Evolutionary conservation across 768 basidiomycete species (phyloP).

Genomic region (Leccinum uliginosum): DNA sequence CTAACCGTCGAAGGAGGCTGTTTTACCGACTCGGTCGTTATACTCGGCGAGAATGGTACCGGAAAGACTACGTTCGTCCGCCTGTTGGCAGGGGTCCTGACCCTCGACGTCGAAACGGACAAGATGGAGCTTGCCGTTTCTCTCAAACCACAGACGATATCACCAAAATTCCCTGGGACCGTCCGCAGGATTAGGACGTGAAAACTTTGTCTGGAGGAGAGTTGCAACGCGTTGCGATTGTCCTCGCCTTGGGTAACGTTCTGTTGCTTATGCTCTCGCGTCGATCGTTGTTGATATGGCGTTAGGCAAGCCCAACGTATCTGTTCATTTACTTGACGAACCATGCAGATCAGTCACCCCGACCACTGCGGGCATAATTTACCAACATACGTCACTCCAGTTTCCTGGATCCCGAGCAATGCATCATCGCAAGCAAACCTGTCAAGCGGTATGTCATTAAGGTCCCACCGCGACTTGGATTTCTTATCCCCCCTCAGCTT

Average conservation of each 20-base stretch:
- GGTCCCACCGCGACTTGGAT: background rate
- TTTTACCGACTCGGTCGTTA: slow-evolving; percentile 99
- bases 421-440: slow-evolving; percentile 96
- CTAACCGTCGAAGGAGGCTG: slow-evolving; percentile 84
- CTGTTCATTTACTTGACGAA: slow-evolving; percentile 95
- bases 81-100: slow-evolving; percentile 82
- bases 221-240: slow-evolving; percentile 94
- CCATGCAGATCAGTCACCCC: slow-evolving; percentile 61
- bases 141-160: slow-evolving; percentile 97
- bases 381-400: slow-evolving; percentile 32
- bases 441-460: slow-evolving; percentile 73
- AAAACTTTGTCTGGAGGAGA: slow-evolving; percentile 99
- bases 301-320: slow-evolving; percentile 67
- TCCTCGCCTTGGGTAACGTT: slow-evolving; percentile 76
- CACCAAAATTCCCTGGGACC: slow-evolving; percentile 95
- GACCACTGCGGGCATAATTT: background rate
- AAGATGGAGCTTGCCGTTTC: slow-evolving; percentile 84
- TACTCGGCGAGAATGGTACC: slow-evolving; percentile 98
- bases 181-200: slow-evolving; percentile 97
- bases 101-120: slow-evolving; percentile 77
- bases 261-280: background rate
- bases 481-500: slow-evolving; percentile 45
- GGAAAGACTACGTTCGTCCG: slow-evolving; percentile 99
- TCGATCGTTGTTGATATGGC: slow-evolving; percentile 7
- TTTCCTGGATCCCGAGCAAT: slow-evolving; percentile 98